Evolutionary conservation across 164 flowering plant genomes (phyloP), one percentile per base, ranked within the genome.

Genomic region (Magnolia changhungtana): DNA sequence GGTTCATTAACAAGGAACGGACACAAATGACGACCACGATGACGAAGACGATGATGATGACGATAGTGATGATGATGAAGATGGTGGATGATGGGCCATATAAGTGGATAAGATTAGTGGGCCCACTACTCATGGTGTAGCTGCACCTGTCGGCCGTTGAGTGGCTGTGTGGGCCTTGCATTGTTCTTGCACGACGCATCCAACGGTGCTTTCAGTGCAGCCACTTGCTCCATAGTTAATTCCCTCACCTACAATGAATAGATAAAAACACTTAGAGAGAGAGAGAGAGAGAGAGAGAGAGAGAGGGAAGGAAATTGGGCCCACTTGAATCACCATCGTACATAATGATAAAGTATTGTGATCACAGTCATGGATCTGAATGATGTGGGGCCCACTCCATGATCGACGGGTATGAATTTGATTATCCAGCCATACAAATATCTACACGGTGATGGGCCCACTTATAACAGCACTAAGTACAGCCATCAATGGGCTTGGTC

Each of bases 81-180:
- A 37, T 37, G 45, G 45, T 37, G 45, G 45, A 37, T 37, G 45
- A 37, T 37, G 45, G 45, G 5, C 45, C 45, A 37, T 37, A 37
- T 37, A 37, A 2, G 45, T 37, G 45, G 4, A 37, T 37, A 37
- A 37, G 45, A 37, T 37, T 37, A 31, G 45, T 4, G 45, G 45
- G 45, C 45, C 45, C 45, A 4, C 45, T 37, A 37, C 45, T 3
- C 6, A 3, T 37, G 6, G 6, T 37, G 5, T 37, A 37, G 45
- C 45, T 37, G 45, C 16, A 95, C 81, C 0, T 51, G 63, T 20
- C 98, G 84, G 4, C 89, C 94, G 58, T 90, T 90, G 21, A 91
- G 75, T 4, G 86, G 82, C 82, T 95, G 97, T 18, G 71, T 6
- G 1, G 97, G 97, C 87, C 98, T 90, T 9, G 85, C 63, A 71